Evolutionary conservation across 2,329 filamentous ascomycete genomes (phyloP), one percentile per base, ranked within the genome.

Genomic region (Drechslerella dactyloides): DNA sequence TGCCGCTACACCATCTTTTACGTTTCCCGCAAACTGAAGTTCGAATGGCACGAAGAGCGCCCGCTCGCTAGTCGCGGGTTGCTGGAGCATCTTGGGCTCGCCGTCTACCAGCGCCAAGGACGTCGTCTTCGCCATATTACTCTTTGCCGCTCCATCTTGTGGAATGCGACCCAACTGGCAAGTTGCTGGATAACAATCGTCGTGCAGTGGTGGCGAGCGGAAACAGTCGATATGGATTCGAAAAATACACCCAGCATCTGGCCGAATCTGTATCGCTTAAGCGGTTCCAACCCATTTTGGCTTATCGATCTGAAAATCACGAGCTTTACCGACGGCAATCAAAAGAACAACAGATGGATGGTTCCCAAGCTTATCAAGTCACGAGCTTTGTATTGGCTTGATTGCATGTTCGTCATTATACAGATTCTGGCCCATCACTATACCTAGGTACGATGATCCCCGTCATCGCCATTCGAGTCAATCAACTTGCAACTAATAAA

Each of bases 31-130:
- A 30, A 46, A 17, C 1, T 50, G 13, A 19, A 52, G 17, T 57
- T 63, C 23, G n/a, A 63, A 33, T 62, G 58, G 65, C 65, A 69
- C n/a, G n/a, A 63, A 23, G 51, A 58, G 19, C 46, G 58, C 13
- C 57, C 57, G 1, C 33, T 69, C 15, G 51, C 23, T n/a, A 46
- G 65, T n/a, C 27, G 19, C 7, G 53, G 58, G 3, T 35, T 56
- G 10, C 13, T 62, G 33, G 65, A 69, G n/a, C 46, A 63, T 50
- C 40, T 62, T 23, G 58, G 65, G 4, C 40, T 62, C 13, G 46
- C 21, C 6, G 58, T 13, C 10, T 42, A 58, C n/a, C 19, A 37
- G 17, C 42, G 57, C 13, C 37, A 57, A 15, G 50, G 19, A 17
- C 17, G 33, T 15, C 46, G 35, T 37, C 10, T 55, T 8, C 37